These are phyloP conservation scores for Artemisia tridentata DNA, from an alignment of 129 eudicot species.

Conservation along the genomic window DNA sequence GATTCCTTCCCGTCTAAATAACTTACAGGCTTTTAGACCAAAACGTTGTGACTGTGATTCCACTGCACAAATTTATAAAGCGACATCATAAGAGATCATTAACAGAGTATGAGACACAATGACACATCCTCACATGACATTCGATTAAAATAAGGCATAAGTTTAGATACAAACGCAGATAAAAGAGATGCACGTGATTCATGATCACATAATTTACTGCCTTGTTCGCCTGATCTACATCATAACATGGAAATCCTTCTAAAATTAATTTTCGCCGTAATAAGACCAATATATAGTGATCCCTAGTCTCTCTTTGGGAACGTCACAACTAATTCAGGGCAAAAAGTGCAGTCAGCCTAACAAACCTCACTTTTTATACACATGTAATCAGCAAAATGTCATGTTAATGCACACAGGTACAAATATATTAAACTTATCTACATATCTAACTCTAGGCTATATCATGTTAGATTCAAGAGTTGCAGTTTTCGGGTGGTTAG, in stretches of 20 bases:
- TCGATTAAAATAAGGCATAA: background rate
- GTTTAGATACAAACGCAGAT: constrained; percentile 11
- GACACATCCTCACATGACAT: constrained; percentile 1
- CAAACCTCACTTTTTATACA: background rate
- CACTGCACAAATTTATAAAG: constrained; percentile 40
- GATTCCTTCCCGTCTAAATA: constrained; percentile 46
- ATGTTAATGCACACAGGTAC: background rate
- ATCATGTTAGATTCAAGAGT: constrained; percentile 5
- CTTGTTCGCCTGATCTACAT: constrained; percentile 10
- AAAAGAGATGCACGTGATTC: background rate
- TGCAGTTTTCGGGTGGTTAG: background rate
- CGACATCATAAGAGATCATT: constrained; percentile 2
- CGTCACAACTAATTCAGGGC: background rate
- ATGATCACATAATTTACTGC: constrained; percentile 7
- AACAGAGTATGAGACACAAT: background rate
- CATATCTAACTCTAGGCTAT: constrained; percentile 4
- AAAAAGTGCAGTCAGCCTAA: constrained; percentile 4
- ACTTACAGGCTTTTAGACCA: constrained; percentile 52
- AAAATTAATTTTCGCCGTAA: background rate
- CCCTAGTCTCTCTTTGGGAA: constrained; percentile 4
- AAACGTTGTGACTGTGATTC: constrained; percentile 51
- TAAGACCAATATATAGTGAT: background rate
- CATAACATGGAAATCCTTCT: constrained; percentile 8
- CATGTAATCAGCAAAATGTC: constrained; percentile 1
- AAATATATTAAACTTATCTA: constrained; percentile 1